These are phyloP conservation scores for Fraxinus quadrangulata DNA, from an alignment of 257 asterid genomes.

Conservation along the genomic window DNA sequence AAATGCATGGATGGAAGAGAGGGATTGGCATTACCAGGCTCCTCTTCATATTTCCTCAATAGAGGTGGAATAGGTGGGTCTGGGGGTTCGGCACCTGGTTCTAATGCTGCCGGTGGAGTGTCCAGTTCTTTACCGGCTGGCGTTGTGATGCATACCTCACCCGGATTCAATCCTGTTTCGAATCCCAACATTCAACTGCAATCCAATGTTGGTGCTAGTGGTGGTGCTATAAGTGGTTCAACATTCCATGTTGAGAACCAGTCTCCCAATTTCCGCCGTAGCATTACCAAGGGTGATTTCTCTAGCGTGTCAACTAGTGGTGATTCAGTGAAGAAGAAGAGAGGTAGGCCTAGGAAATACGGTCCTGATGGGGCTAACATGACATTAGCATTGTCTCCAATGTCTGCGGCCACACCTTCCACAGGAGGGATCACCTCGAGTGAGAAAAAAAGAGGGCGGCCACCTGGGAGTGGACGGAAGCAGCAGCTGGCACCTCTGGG, in stretches of 20 bases:
- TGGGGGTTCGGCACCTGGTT: conserved; percentile 43
- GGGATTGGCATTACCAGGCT: conserved; percentile 60
- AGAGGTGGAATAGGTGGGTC: conserved; percentile 58
- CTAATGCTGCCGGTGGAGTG: conserved; percentile 34
- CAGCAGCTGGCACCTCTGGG: conserved; percentile 97
- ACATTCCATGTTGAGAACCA: conserved; percentile 69
- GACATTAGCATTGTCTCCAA: conserved; percentile 70
- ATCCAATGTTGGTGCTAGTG: conserved; percentile 47
- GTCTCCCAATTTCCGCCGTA: conserved; percentile 52
- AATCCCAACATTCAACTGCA: conserved; percentile 57
- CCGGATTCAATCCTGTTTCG: conserved; percentile 50
- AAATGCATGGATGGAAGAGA: conserved; percentile 78
- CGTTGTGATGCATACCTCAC: conserved; percentile 41
- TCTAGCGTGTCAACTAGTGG: conserved; percentile 45
- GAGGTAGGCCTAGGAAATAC: conserved; percentile 95
- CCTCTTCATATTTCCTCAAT: conserved; percentile 64
- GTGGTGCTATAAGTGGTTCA: conserved; percentile 44
- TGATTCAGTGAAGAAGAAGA: conserved; percentile 77
- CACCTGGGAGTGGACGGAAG: conserved; percentile 96
- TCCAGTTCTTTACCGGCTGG: conserved; percentile 27
- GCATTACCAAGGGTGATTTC: conserved; percentile 40
- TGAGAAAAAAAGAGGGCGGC: conserved; percentile 72
- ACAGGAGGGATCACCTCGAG: conserved; percentile 49
- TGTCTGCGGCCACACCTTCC: conserved; percentile 52
- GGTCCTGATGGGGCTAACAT: conserved; percentile 79